Evolutionary conservation across 768 basidiomycete species (phyloP).

Genomic region (Kwoniella shandongensis): DNA sequence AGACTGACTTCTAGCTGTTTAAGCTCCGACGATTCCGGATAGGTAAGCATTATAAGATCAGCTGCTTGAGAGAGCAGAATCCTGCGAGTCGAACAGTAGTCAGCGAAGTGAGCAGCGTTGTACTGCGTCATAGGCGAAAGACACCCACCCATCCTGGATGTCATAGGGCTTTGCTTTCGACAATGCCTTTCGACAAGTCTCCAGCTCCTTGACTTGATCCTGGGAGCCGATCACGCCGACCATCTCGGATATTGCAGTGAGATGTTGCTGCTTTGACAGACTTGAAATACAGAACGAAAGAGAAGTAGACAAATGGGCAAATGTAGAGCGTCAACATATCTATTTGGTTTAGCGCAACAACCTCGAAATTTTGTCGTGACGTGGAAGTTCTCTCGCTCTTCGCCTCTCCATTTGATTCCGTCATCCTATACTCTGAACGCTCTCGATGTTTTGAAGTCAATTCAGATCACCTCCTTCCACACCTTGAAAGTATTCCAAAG

Average conservation of each 20-base stretch:
- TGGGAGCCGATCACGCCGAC: neutral
- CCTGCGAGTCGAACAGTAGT: too few species aligned
- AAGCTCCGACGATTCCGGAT: conserved; percentile 8
- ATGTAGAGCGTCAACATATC: too few species aligned
- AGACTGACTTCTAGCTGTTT: conserved; percentile 28
- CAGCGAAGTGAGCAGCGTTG: neutral
- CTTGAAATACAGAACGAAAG: too few species aligned
- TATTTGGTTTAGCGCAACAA: too few species aligned
- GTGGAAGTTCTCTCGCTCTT: conserved; percentile 1
- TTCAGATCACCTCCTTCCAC: neutral
- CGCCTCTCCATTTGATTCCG: neutral
- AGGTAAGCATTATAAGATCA: conserved; percentile 6
- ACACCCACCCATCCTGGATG: conserved; percentile 13
- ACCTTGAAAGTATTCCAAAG: too few species aligned
- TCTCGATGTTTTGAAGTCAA: conserved; percentile 5
- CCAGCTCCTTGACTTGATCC: conserved; percentile 7
- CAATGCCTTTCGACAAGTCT: conserved; percentile 19
- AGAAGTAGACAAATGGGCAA: too few species aligned
- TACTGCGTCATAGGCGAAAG: neutral
- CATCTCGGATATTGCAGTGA: neutral
- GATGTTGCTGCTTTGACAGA: too few species aligned
- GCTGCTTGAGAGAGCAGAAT: conserved; percentile 10
- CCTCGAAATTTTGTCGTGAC: conserved; percentile 3
- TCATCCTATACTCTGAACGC: too few species aligned
- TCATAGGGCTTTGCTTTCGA: conserved; percentile 8